phyloP scores from a whole-genome alignment of 1,284 basidiomycete genomes.

The Boletus mariae region DNA sequence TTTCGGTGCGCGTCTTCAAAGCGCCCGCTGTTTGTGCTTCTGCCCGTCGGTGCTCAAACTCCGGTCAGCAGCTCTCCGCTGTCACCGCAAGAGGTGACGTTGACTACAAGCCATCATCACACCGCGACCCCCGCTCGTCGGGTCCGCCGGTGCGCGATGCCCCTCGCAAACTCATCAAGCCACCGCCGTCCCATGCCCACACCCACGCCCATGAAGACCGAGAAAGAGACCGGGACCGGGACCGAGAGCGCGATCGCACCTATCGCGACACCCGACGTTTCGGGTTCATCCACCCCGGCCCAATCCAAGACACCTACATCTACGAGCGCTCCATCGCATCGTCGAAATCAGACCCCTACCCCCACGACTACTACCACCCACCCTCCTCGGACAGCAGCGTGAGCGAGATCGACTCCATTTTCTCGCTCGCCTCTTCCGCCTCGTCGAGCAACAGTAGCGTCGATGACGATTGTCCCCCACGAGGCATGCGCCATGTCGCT shows the following conservation, averaged over 20 bases:
- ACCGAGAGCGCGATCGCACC: constrained; percentile 18
- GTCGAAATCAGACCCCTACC: constrained; percentile 49
- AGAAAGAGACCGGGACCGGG: constrained; percentile 18
- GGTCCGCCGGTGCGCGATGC: constrained; percentile 18
- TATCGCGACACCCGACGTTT: constrained; percentile 31
- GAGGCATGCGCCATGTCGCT: constrained; percentile 23
- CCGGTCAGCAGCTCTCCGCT: constrained; percentile 30
- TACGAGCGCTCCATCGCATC: constrained; percentile 52
- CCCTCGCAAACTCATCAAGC: constrained; percentile 28
- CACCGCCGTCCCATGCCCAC: constrained; percentile 24
- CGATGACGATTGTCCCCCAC: constrained; percentile 35
- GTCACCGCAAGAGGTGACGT: constrained; percentile 40
- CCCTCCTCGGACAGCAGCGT: constrained; percentile 43
- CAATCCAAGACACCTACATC: constrained; percentile 46
- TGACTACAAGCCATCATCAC: constrained; percentile 38
- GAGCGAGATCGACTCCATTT: constrained; percentile 37
- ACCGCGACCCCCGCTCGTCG: constrained; percentile 27
- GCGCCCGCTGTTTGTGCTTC: constrained; percentile 38
- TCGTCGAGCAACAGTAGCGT: constrained; percentile 48
- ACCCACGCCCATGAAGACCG: constrained; percentile 27
- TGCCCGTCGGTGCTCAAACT: constrained; percentile 31
- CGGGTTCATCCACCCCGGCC: constrained; percentile 42
- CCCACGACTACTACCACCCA: constrained; percentile 35
- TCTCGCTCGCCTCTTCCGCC: constrained; percentile 43
- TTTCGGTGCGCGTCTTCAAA: constrained; percentile 52